Evolutionary conservation across 306 rosid genomes (phyloP), one percentile per base, ranked within the genome.

Genomic region (Cicer chorassanicum): DNA sequence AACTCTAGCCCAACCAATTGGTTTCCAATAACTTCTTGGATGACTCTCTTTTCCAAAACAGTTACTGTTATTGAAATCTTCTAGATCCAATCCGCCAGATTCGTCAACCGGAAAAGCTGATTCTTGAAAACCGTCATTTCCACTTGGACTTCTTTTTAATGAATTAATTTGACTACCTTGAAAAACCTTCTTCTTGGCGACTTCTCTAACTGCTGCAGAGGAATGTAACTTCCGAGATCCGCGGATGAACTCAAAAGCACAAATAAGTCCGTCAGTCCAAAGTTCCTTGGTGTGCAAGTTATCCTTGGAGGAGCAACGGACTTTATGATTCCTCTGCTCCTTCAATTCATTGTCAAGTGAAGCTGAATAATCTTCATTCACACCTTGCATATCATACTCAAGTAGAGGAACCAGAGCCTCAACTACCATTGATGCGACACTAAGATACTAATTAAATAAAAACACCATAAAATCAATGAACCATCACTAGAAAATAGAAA

Each of bases 201-300:
- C 73, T 12, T 81, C 85, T 66, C 24, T 59, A 43, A 65, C 34
- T 14, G 75, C 78, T 12, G 45, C 75, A 36, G 67, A 10, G 6
- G 78, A 9, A 6, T 21, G 76, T 2, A 61, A 43, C 54, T 83
- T 85, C 68, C 39, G 46, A 50, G 83, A 39, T 2, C 81, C 59
- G 1, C 49, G 79, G 78, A 85, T 56, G 38, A 84, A 81, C 55
- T 90, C 90, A 54, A 90, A 87, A 11, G 96, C 96, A 82, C 88
- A 87, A 63, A 86, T 86, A 55, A 86, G 86, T 59, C 95, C 91
- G 53, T 86, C 75, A 45, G 80, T 86, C 95, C 92, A 89, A 70
- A 84, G 84, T 73, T 71, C 90, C 45, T 67, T 71, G 0, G 14
- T 61, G 7, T 42, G 81, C 62, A 54, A 68, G 55, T 15, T 75